Conservation (phyloP, 352 stramenopile genomes). For the Phytophthora multivora region DNA sequence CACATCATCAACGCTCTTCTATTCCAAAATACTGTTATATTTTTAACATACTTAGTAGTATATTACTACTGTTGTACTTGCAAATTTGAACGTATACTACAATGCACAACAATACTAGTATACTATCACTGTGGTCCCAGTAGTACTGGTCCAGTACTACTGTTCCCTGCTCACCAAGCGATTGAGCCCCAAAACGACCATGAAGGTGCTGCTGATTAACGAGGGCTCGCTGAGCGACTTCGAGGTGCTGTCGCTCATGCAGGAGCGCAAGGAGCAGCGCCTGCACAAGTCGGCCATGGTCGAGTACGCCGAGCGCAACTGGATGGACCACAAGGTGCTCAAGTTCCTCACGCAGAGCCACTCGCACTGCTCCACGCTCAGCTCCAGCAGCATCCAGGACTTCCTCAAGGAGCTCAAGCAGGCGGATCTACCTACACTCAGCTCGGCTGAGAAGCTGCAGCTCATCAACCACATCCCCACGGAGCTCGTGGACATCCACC, state of each 20-base stretch:
- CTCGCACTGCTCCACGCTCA: conserved; percentile 61
- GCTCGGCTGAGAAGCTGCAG: conserved; percentile 78
- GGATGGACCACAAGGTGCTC: conserved; percentile 91
- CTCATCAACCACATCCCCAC: conserved; percentile 86
- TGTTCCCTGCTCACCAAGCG: conserved; percentile 17
- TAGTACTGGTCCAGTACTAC: too few relatives aligned
- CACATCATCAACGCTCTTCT: too few relatives aligned
- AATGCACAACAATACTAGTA: too few relatives aligned
- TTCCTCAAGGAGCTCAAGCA: conserved; percentile 65
- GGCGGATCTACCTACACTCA: conserved; percentile 50
- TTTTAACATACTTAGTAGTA: too few relatives aligned
- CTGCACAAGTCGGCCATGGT: conserved; percentile 79
- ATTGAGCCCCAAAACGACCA: conserved; percentile 25
- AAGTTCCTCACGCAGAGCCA: conserved; percentile 83
- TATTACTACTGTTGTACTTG: too few relatives aligned
- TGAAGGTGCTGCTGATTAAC: conserved; percentile 88
- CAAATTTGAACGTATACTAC: too few relatives aligned
- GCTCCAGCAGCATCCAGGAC: conserved; percentile 52
- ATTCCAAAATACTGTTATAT: too few relatives aligned
- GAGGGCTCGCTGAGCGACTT: conserved; percentile 81
- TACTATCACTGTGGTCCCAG: too few relatives aligned
- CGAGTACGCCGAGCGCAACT: conserved; percentile 86
- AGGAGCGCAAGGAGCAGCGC: conserved; percentile 78
- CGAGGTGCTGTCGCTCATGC: conserved; percentile 81
- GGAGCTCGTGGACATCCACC: conserved; percentile 84